Percentiles rank a stretch among this genome's conserved stretches.
phyloP scores from a whole-genome alignment of 169 alveolate genomes.

The Cyclospora cayetanensis region DNA sequence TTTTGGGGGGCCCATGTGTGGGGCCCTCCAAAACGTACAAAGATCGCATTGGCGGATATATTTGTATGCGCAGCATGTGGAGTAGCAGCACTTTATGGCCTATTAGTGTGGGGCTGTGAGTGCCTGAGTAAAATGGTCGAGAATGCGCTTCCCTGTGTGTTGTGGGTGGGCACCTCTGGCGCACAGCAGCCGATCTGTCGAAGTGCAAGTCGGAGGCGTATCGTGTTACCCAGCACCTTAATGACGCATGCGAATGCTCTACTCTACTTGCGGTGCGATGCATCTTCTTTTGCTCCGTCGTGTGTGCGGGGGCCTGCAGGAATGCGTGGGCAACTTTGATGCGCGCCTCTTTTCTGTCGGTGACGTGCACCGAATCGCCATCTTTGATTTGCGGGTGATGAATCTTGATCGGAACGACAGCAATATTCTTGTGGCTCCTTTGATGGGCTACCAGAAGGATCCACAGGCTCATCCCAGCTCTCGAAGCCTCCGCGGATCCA shows the following conservation, averaged over 20 bases:
- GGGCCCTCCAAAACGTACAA: no score
- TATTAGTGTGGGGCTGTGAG: no score
- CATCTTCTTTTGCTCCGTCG: not conserved
- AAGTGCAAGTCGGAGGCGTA: no score
- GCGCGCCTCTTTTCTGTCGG: constrained; percentile 92
- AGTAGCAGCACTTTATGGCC: no score
- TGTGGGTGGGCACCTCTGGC: no score
- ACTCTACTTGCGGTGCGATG: not conserved
- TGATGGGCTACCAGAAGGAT: constrained; percentile 75
- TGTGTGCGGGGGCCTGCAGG: constrained; percentile 79
- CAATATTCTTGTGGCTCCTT: constrained; percentile 93
- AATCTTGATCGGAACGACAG: constrained; percentile 98
- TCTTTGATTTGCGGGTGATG: constrained; percentile 96
- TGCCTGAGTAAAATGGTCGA: no score
- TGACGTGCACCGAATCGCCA: constrained; percentile 96
- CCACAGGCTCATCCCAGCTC: constrained; percentile 54
- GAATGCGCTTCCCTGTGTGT: no score
- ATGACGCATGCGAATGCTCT: not conserved
- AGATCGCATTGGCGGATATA: no score
- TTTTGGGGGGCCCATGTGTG: no score
- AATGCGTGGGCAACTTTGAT: constrained; percentile 94
- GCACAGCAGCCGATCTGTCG: no score
- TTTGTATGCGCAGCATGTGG: no score
- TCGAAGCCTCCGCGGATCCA: constrained; percentile 54
- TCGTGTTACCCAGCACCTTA: not conserved